Evolutionary conservation across 2,329 filamentous ascomycete species (phyloP).

Genomic region (Aspergillus sclerotialis): DNA sequence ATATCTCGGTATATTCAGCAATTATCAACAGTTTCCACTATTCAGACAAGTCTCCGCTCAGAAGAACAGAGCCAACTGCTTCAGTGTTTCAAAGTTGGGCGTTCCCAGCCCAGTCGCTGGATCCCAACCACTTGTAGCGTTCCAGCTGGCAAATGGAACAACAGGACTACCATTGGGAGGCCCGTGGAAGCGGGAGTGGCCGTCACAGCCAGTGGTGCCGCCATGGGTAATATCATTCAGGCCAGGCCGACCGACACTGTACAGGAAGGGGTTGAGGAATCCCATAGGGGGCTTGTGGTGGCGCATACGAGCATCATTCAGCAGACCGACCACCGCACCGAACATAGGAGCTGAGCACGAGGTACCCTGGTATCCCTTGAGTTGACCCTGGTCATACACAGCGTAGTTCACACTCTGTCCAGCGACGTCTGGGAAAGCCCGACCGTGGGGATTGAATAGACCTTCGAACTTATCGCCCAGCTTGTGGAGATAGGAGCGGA

Average conservation of each 20-base stretch:
- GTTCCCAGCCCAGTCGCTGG: conserved; percentile 42
- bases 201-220: conserved; percentile 42
- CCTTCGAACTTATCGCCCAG: conserved; percentile 18
- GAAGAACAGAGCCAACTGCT: no score
- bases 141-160: conserved; percentile 44
- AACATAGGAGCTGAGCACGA: conserved; percentile 52
- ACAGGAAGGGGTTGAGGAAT: conserved; percentile 57
- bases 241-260: conserved; percentile 34
- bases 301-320: conserved; percentile 55
- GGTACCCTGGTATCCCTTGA: conserved; percentile 30
- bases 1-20: no score
- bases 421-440: conserved; percentile 36
- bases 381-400: conserved; percentile 22
- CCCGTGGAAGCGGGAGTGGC: conserved; percentile 35
- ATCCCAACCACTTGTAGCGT: conserved; percentile 46
- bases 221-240: conserved; percentile 45
- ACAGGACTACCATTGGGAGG: conserved; percentile 29
- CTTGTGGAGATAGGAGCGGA: conserved; percentile 25
- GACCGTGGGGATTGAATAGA: conserved; percentile 27
- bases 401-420: conserved; percentile 30
- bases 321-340: conserved; percentile 51
- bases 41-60: no score
- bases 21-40: no score
- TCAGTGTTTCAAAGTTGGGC: conserved; percentile 22
- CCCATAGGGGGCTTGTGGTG: conserved; percentile 46